These are phyloP conservation scores for Populus pruinosa DNA, from an alignment of 345 rosid genomes.

Conservation along the genomic window DNA sequence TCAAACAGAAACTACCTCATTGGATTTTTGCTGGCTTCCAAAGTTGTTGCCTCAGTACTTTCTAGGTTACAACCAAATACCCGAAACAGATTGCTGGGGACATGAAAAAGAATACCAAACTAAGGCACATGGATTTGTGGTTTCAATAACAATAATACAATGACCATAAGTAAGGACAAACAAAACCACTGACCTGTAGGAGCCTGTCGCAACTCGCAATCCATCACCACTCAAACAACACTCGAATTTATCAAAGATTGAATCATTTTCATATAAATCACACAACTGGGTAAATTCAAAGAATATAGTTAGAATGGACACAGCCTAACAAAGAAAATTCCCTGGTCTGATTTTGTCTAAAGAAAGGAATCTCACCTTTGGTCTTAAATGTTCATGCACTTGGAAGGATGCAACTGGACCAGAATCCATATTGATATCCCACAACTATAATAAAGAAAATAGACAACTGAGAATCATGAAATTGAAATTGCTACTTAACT, in stretches of 20 bases:
- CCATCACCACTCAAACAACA: conserved; percentile 97
- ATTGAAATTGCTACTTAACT: not conserved
- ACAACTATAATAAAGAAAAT: conserved; percentile 35
- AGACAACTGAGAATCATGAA: not conserved
- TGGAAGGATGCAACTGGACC: conserved; percentile 87
- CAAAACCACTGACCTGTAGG: conserved; percentile 67
- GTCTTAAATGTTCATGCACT: conserved; percentile 76
- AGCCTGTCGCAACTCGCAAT: conserved; percentile 86
- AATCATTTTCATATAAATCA: conserved; percentile 96
- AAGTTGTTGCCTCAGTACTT: conserved; percentile 72
- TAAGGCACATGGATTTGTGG: conserved; percentile 15
- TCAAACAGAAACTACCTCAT: conserved; percentile 59
- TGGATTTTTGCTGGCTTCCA: conserved; percentile 99
- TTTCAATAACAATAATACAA: conserved; percentile 8
- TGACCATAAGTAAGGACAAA: not conserved
- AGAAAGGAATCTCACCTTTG: conserved; percentile 49
- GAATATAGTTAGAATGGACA: conserved; percentile 16
- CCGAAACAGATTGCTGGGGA: conserved; percentile 83
- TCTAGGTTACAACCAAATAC: conserved; percentile 79
- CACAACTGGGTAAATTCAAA: conserved; percentile 61
- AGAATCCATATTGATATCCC: conserved; percentile 92
- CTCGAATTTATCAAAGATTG: conserved; percentile 96
- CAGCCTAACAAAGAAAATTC: not conserved
- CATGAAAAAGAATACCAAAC: conserved; percentile 5
- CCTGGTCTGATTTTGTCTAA: not conserved